Base-by-base conservation (phyloP, 2,329 filamentous ascomycete species). In the Neophaeococcomyces aloes region DNA sequence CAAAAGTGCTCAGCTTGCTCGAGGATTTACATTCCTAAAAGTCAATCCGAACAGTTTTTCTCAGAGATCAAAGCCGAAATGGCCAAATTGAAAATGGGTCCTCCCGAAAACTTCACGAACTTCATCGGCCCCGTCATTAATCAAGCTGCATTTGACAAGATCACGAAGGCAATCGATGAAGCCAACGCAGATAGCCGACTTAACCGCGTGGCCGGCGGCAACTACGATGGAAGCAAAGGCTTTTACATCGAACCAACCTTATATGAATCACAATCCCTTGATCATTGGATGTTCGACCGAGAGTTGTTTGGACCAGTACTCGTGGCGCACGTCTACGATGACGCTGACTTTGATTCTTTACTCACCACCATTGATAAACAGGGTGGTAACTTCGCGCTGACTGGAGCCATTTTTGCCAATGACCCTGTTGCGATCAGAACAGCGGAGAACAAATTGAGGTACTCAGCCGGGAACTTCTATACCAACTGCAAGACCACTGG, bases 401-500 rank as follows among this genome's bases (percentile, higher is more conserved):
- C 71, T 1, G 71, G 71, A 7, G 61, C 67, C 3, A 63, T 74
- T 37, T 74, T 74, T 53, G 69, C 70, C 29, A 61, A 64, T 5
- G 69, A 72, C 52, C 67, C 66, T 1, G 56, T 56, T 10, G 72
- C 68, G 7, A 65, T 73, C 29, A 65, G 68, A 2, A 60, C 71
- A 44, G 73, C 72, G 1, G 68, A 74, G 58, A 64, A 70, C 17
- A 61, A 61, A 13, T 65, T 77, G 18, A 66, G 71, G 33, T 71
- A 75, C 53, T 62, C 71, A 11, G 73, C 72, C 7, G 74, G 73
- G 36, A 77, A 75, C 61, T 71, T 77, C 38, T 76, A 76, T 56
- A 62, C 74, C 44, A 76, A 76, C 58, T 73, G 69, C 59, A 76
- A 76, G 62, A 74, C 69, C 42, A 77, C 74, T 1, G 73, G 69